phyloP scores from a whole-genome alignment of 2,329 filamentous ascomycete genomes.

The Cryoendolithus antarcticus region DNA sequence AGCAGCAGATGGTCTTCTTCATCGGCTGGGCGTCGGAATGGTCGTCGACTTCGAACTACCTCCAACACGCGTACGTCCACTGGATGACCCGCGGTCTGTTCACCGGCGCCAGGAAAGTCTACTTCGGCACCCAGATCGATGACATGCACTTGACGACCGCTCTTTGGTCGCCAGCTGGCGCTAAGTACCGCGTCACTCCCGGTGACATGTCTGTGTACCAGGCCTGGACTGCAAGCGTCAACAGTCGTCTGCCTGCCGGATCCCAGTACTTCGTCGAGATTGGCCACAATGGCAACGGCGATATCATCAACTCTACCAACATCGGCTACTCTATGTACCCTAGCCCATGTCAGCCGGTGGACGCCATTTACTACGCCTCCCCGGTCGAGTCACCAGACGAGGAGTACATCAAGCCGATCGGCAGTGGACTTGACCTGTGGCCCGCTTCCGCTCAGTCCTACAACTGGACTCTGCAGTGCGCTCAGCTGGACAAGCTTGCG shows the following conservation, averaged over 20 bases:
- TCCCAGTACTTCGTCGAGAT: conserved; percentile 43
- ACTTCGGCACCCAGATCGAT: conserved; percentile 47
- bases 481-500: conserved; percentile 37
- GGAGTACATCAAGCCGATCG: conserved; percentile 35
- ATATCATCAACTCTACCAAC: conserved; percentile 23
- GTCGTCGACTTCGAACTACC: conserved; percentile 43
- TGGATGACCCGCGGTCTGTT: conserved; percentile 50
- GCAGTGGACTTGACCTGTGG: conserved; percentile 28
- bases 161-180: conserved; percentile 31
- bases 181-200: conserved; percentile 37
- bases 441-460: conserved; percentile 32
- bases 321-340: conserved; percentile 6
- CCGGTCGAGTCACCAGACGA: conserved; percentile 29
- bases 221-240: conserved; percentile 31
- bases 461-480: conserved; percentile 38
- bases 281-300: conserved; percentile 45
- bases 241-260: conserved; percentile 38
- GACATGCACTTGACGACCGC: conserved; percentile 46
- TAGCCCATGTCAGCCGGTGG: conserved; percentile 19
- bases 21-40: conserved; percentile 40
- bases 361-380: conserved; percentile 26
- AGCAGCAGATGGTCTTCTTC: conserved; percentile 53
- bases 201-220: conserved; percentile 37
- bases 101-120: conserved; percentile 43
- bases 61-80: conserved; percentile 51